Conservation (phyloP, 2,329 filamentous ascomycete genomes). For the Alternaria arborescens region DNA sequence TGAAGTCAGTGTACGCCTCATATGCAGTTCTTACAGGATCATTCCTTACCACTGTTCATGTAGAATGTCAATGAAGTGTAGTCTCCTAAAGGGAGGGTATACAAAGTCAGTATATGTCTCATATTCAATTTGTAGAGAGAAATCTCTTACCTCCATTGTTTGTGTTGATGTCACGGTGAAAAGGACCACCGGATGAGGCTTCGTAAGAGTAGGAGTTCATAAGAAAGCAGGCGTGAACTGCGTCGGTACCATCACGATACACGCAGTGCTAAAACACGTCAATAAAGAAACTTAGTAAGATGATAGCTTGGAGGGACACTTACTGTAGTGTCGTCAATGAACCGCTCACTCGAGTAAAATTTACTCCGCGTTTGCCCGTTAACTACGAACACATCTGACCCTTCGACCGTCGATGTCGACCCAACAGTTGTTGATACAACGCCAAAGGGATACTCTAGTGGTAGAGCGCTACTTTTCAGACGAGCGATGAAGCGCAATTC, state of each 20-base stretch:
- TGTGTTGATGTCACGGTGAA: conserved; percentile 68
- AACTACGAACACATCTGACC: conserved; percentile 62
- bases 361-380: conserved; percentile 71
- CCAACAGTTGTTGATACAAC: conserved; percentile 64
- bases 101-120: too few species aligned
- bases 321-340: background rate
- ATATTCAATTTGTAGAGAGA: too few species aligned
- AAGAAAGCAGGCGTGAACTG: conserved; percentile 69
- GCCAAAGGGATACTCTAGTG: conserved; percentile 49
- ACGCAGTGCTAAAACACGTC: conserved; percentile 62
- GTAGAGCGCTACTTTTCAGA: conserved; percentile 57
- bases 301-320: background rate
- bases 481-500: conserved; percentile 73
- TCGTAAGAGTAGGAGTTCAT: conserved; percentile 66
- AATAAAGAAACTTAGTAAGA: conserved; percentile 52
- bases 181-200: conserved; percentile 70
- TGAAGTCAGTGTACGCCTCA: conserved; percentile 65
- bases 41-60: conserved; percentile 64
- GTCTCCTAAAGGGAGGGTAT: conserved; percentile 16
- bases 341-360: conserved; percentile 57
- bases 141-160: conserved; percentile 64
- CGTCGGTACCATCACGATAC: conserved; percentile 55
- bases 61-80: conserved; percentile 71
- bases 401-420: conserved; percentile 64
- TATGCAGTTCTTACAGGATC: background rate